Percentiles rank a stretch among this genome's conserved stretches.
Evolutionary conservation across 345 rosid species (phyloP).

Genomic region (Lepidium didymum): DNA sequence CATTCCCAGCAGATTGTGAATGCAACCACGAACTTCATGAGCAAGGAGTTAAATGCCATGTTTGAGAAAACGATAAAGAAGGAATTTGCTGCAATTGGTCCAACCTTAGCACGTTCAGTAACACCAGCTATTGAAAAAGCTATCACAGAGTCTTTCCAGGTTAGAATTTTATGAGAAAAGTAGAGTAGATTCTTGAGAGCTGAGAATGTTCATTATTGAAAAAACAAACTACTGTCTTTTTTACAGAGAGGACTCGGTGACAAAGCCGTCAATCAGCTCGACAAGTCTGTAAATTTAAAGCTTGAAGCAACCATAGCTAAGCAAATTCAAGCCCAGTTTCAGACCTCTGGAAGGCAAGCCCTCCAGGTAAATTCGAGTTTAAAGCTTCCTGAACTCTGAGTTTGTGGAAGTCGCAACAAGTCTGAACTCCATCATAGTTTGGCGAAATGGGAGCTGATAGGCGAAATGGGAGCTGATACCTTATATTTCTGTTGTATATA

Average conservation of each 20-base stretch:
- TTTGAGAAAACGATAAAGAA: constrained; percentile 68
- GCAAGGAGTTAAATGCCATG: constrained; percentile 51
- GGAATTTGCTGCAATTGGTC: constrained; percentile 53
- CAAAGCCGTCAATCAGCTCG: constrained; percentile 81
- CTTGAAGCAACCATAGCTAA: constrained; percentile 72
- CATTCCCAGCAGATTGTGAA: constrained; percentile 52
- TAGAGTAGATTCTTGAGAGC: neutral
- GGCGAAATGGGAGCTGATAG: constrained; percentile 1
- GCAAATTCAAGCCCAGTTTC: constrained; percentile 88
- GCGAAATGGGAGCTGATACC: constrained; percentile 3
- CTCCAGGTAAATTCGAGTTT: constrained; percentile 56
- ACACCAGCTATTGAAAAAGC: constrained; percentile 69
- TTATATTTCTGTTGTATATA: constrained; percentile 3
- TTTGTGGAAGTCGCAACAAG: neutral
- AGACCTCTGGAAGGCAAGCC: constrained; percentile 90
- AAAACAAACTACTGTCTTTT: constrained; percentile 7
- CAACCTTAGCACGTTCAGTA: constrained; percentile 42
- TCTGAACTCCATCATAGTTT: neutral
- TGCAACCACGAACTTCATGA: constrained; percentile 44
- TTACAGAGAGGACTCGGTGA: constrained; percentile 83
- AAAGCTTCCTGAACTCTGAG: no score
- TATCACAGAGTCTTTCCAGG: constrained; percentile 84
- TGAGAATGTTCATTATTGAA: neutral
- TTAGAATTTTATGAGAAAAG: constrained; percentile 21
- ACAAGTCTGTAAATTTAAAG: constrained; percentile 71